Conservation (phyloP, 2,329 filamentous ascomycete genomes). For the Microcyclospora pomicola region DNA sequence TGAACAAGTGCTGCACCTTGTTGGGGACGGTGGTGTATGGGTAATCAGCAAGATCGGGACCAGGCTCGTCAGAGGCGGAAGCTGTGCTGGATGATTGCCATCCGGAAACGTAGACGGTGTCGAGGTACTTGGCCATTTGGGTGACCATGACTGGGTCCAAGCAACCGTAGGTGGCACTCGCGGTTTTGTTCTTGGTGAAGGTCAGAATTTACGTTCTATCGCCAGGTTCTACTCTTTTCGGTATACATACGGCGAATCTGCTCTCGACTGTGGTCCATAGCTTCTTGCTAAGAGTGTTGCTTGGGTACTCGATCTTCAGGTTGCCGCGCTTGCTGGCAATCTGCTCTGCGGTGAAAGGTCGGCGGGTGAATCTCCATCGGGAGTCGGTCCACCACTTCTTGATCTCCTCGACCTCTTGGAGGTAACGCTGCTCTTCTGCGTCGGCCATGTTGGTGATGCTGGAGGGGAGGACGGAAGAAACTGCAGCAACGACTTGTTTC, state of each 20-base stretch:
- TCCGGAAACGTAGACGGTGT: slow-evolving; percentile 96
- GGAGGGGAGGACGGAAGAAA: slow-evolving; percentile 16
- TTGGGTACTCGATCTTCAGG: slow-evolving; percentile 80
- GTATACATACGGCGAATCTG: slow-evolving; percentile 57
- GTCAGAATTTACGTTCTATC: not conserved
- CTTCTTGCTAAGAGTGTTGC: slow-evolving; percentile 84
- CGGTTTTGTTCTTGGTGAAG: slow-evolving; percentile 53
- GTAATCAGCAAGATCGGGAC: slow-evolving; percentile 95
- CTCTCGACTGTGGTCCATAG: slow-evolving; percentile 80
- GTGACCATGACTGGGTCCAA: slow-evolving; percentile 97
- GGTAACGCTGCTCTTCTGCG: slow-evolving; percentile 60
- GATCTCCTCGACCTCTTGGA: slow-evolving; percentile 71
- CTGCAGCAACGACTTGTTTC: slow-evolving; percentile 19
- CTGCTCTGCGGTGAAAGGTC: slow-evolving; percentile 89
- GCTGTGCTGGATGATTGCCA: slow-evolving; percentile 98
- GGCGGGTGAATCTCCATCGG: slow-evolving; percentile 83
- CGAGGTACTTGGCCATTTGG: slow-evolving; percentile 97
- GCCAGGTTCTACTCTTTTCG: not conserved
- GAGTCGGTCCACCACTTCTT: slow-evolving; percentile 91
- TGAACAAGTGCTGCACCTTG: slow-evolving; percentile 95
- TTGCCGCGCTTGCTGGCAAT: slow-evolving; percentile 92
- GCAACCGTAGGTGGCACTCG: slow-evolving; percentile 92
- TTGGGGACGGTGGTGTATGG: slow-evolving; percentile 89
- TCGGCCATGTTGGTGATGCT: slow-evolving; percentile 27
- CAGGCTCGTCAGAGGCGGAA: slow-evolving; percentile 86